Evolutionary conservation across 345 rosid genomes (phyloP), one percentile per base, ranked within the genome.

Genomic region (Noccaea caerulescens): DNA sequence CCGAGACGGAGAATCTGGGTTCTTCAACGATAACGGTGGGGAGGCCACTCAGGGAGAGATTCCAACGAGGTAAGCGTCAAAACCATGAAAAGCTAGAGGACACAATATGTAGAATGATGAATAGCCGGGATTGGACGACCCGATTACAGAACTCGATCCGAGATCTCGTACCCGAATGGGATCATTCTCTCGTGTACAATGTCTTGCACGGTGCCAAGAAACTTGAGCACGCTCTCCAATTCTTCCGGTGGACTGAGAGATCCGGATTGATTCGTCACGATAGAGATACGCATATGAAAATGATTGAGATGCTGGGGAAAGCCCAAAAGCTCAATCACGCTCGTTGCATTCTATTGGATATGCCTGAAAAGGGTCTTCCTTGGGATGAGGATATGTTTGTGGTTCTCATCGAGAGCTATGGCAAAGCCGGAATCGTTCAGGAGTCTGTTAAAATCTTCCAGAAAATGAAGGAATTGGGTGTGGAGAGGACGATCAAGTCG

Each of bases 211-310:
- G 88, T 10, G 88, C 98, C 3, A 81, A 76, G 56, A 83, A 83
- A 56, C 69, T 85, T 41, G 98, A 90, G 18, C 98, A 90, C 39
- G 98, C 95, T 43, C 95, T 92, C 72, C 98, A 92, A 67, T 92
- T 92, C 84, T 92, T 88, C 72, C 79, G 98, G 51, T 93, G 96
- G 98, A 84, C 92, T 4, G 95, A 93, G 79, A 91, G 98, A 69
- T 73, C 95, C 11, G 93, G 93, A 9, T 77, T 90, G 79, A 80
- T 90, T 71, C 72, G 72, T 23, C 98, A 93, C 51, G 88, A 90
- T 77, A 83, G 85, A 25, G 88, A 85, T 47, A 86, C 88, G 4
- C 88, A 88, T 58, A 63, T 84, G 88, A 88, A 88, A 78, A 90
- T 90, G 41, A 86, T 93, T 61, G 81, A 88, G 84, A 87, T 87